These are phyloP conservation scores for Mycena amicta DNA, from an alignment of 768 basidiomycete genomes.

Conservation along the genomic window DNA sequence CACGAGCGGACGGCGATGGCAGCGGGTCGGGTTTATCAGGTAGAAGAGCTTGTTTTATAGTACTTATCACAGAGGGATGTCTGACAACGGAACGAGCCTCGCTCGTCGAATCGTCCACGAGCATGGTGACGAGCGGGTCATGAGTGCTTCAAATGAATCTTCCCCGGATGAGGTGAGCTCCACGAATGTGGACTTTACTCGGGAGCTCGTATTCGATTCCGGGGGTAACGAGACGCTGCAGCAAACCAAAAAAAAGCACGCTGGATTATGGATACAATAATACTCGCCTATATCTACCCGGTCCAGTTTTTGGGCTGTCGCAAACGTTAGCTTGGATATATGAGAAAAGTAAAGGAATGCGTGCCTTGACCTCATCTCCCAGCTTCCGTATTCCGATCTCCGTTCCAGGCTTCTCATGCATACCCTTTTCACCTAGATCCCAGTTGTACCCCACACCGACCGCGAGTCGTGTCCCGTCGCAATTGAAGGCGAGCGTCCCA, in stretches of 20 bases:
- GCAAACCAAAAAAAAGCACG: constrained; percentile 1
- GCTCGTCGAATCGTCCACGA: constrained; percentile 8
- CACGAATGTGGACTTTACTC: constrained; percentile 8
- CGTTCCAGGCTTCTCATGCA: constrained; percentile 64
- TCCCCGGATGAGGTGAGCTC: constrained; percentile 13
- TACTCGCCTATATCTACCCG: constrained; percentile 23
- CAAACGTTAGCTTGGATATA: background rate
- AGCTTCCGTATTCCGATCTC: constrained; percentile 62
- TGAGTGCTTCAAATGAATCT: constrained; percentile 20
- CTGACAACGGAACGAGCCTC: constrained; percentile 26
- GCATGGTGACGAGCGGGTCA: constrained; percentile 17
- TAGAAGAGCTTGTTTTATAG: constrained; percentile 69
- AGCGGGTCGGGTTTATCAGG: constrained; percentile 63
- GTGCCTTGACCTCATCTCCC: constrained; percentile 79
- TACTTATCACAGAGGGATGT: constrained; percentile 26
- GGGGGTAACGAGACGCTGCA: background rate
- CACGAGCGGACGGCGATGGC: constrained; percentile 54
- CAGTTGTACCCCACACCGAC: constrained; percentile 88
- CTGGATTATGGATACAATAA: constrained; percentile 17
- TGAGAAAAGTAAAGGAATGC: constrained; percentile 15
- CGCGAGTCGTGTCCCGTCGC: constrained; percentile 79
- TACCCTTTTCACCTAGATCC: constrained; percentile 82
- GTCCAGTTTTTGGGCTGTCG: constrained; percentile 32
- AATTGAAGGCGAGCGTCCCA: constrained; percentile 81
- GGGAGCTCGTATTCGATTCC: constrained; percentile 15